Percentiles rank a stretch among this genome's conserved stretches.
These are phyloP conservation scores for Balakata baccata DNA, from an alignment of 345 rosid genomes.

Conservation along the genomic window DNA sequence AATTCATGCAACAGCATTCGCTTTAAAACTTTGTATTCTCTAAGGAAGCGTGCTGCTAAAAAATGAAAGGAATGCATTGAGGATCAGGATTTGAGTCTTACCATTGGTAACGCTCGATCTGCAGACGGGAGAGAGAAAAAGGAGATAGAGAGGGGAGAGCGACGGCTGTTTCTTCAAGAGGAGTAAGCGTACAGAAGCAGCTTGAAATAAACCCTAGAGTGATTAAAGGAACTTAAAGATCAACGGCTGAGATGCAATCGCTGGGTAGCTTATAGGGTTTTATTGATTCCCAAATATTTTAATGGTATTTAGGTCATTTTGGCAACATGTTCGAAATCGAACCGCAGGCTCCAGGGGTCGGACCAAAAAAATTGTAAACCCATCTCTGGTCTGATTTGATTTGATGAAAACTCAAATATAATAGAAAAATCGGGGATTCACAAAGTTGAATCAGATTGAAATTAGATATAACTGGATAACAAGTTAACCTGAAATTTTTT, in stretches of 20 bases:
- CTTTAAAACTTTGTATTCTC: neutral
- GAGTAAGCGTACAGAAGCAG: neutral
- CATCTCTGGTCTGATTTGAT: no score
- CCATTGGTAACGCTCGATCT: slow-evolving; percentile 18
- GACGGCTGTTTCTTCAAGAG: slow-evolving; percentile 8
- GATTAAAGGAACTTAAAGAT: neutral
- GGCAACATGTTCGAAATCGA: no score
- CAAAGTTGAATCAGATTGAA: no score
- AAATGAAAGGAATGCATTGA: neutral
- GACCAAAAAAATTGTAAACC: no score
- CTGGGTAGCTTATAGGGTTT: slow-evolving; percentile 3
- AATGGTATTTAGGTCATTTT: slow-evolving; percentile 6
- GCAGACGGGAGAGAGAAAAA: neutral
- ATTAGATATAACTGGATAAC: no score
- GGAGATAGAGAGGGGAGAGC: neutral
- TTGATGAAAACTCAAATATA: no score
- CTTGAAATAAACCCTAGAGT: slow-evolving; percentile 9
- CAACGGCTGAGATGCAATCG: slow-evolving; percentile 11
- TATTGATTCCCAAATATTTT: no score
- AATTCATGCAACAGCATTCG: neutral
- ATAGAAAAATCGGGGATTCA: no score
- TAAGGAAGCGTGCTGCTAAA: no score
- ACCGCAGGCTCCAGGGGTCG: no score
- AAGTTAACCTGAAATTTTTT: no score
- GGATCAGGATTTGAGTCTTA: neutral